Conservation (phyloP, 1,284 basidiomycete genomes). For the Apiotrichum gamsii region DNA sequence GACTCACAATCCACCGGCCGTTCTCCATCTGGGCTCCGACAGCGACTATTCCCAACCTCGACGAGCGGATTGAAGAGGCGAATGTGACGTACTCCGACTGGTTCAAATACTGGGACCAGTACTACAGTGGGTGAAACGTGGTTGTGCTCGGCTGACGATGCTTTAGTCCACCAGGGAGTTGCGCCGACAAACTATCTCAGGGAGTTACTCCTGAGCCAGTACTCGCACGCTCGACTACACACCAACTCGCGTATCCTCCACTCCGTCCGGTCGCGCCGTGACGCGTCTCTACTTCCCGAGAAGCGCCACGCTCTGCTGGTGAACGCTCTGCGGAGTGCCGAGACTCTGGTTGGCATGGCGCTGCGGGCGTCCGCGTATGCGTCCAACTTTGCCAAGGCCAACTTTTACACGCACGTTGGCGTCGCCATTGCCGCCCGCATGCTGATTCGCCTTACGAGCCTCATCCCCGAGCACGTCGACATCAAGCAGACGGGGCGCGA, state of each 20-base stretch:
- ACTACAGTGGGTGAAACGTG: slow-evolving; percentile 18
- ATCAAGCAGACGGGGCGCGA: slow-evolving; percentile 33
- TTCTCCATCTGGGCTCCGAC: slow-evolving; percentile 29
- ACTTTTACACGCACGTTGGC: slow-evolving; percentile 30
- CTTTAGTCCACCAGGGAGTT: slow-evolving; percentile 1
- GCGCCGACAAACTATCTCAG: slow-evolving; percentile 9
- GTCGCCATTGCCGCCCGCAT: slow-evolving; percentile 39
- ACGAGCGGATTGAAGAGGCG: slow-evolving; percentile 34
- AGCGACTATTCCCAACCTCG: slow-evolving; percentile 31
- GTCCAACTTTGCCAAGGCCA: slow-evolving; percentile 17
- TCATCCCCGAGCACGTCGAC: slow-evolving; percentile 37
- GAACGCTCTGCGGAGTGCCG: slow-evolving; percentile 24
- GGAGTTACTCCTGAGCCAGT: slow-evolving; percentile 15
- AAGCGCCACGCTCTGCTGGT: slow-evolving; percentile 19
- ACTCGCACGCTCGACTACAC: slow-evolving; percentile 21
- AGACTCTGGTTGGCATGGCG: slow-evolving; percentile 26
- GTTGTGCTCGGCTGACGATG: not conserved
- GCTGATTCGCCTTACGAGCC: slow-evolving; percentile 34
- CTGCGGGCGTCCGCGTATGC: slow-evolving; percentile 27
- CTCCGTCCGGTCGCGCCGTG: slow-evolving; percentile 24
- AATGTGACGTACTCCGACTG: slow-evolving; percentile 35
- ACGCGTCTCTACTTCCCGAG: slow-evolving; percentile 23
- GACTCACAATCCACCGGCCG: slow-evolving; percentile 39
- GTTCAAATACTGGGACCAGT: slow-evolving; percentile 43
- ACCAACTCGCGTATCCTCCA: slow-evolving; percentile 33